phyloP scores from a whole-genome alignment of 1,139 yeast genomes.

The Suhomyces wounanorum region DNA sequence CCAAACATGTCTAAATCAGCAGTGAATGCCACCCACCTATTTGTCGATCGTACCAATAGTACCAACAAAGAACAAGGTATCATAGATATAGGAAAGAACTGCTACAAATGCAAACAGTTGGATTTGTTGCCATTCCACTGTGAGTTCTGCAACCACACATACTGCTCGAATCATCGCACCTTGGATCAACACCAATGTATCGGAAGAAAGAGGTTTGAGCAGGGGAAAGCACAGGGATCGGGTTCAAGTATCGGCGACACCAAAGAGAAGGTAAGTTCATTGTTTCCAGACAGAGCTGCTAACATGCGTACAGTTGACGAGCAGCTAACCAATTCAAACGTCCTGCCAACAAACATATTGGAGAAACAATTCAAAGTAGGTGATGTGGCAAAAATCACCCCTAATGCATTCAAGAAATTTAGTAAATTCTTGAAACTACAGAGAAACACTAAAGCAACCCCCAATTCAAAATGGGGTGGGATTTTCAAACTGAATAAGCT shows the following conservation, averaged over 20 bases:
- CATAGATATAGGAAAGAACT: slow-evolving; percentile 70
- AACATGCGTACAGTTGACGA: slow-evolving; percentile 45
- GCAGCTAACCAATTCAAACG: slow-evolving; percentile 25
- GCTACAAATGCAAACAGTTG: slow-evolving; percentile 59
- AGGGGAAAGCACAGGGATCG: slow-evolving; percentile 2
- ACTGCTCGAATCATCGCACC: slow-evolving; percentile 59
- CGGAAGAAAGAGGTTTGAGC: slow-evolving; percentile 17
- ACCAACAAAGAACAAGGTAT: slow-evolving; percentile 41
- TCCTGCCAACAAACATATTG: slow-evolving; percentile 31
- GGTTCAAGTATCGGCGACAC: not conserved
- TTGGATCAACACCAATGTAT: slow-evolving; percentile 51
- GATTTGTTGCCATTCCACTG: slow-evolving; percentile 75
- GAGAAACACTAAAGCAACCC: slow-evolving; percentile 14
- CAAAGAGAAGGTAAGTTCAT: slow-evolving; percentile 38
- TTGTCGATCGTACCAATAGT: slow-evolving; percentile 14
- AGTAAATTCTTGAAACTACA: slow-evolving; percentile 45
- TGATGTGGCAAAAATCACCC: slow-evolving; percentile 26
- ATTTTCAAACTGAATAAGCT: not conserved
- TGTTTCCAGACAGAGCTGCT: slow-evolving; percentile 59
- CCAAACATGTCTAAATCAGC: slow-evolving; percentile 11
- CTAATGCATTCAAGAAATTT: slow-evolving; percentile 48
- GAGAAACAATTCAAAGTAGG: slow-evolving; percentile 32
- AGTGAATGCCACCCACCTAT: slow-evolving; percentile 13
- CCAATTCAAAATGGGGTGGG: not conserved
- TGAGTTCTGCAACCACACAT: slow-evolving; percentile 53